A percentile compares a stretch with the other conserved stretches of the same genome.
Conservation (phyloP, 768 basidiomycete species). For the Piloderma croceum region DNA sequence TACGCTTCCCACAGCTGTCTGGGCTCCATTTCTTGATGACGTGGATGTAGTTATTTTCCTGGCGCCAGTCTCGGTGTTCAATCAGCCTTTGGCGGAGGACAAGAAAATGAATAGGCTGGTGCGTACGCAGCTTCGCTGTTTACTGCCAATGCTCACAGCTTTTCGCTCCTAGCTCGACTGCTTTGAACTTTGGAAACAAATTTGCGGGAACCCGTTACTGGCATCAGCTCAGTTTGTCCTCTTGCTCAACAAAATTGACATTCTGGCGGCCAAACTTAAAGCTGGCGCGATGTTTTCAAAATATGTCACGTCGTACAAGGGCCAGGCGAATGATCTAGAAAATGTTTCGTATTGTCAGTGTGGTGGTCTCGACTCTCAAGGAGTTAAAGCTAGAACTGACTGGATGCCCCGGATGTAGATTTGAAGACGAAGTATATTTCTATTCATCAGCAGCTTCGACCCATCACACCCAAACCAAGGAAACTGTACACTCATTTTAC, state of each 20-base stretch:
- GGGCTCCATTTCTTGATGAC: slow-evolving; percentile 69
- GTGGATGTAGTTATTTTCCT: slow-evolving; percentile 64
- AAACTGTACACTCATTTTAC: slow-evolving; percentile 50
- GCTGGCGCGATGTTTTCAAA: slow-evolving; percentile 48
- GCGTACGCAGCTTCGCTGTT: slow-evolving; percentile 11
- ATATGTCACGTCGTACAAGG: slow-evolving; percentile 50
- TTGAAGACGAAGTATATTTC: neutral
- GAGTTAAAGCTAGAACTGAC: neutral
- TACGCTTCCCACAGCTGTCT: slow-evolving; percentile 39
- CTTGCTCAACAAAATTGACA: slow-evolving; percentile 59
- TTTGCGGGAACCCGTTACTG: slow-evolving; percentile 55
- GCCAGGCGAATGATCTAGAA: slow-evolving; percentile 46
- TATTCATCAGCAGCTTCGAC: neutral
- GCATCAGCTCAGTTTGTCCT: slow-evolving; percentile 50
- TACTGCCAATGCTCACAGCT: slow-evolving; percentile 1
- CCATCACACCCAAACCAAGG: no score
- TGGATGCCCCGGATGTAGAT: neutral
- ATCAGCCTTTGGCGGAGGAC: slow-evolving; percentile 59
- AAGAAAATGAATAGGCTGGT: slow-evolving; percentile 55
- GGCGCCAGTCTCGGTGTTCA: slow-evolving; percentile 59
- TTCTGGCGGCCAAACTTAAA: slow-evolving; percentile 49
- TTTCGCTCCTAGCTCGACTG: slow-evolving; percentile 42
- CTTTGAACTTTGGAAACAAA: slow-evolving; percentile 51
- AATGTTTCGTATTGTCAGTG: slow-evolving; percentile 50
- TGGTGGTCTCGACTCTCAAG: no score